Evolutionary conservation across 306 rosid species (phyloP).

Genomic region (Parietaria judaica): DNA sequence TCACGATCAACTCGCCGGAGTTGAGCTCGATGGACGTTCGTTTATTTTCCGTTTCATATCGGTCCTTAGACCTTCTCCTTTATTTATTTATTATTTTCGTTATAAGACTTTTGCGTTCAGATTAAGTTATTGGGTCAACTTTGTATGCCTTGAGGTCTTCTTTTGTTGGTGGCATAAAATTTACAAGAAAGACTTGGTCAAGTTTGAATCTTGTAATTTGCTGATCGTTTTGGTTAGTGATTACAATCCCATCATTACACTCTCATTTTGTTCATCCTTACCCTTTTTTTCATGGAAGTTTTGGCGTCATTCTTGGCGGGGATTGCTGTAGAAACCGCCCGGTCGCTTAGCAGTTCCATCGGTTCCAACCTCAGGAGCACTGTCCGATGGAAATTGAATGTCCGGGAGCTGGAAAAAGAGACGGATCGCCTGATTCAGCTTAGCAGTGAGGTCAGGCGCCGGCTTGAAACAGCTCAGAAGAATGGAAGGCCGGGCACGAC

Average conservation of each 20-base stretch:
- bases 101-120: too few relatives aligned
- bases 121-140: too few relatives aligned
- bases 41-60: too few relatives aligned
- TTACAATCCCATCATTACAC: not conserved
- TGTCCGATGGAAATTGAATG: not conserved
- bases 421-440: not conserved
- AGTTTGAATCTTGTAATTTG: not conserved
- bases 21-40: too few relatives aligned
- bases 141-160: too few relatives aligned
- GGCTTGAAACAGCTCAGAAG: not conserved
- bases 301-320: not conserved
- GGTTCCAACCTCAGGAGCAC: not conserved
- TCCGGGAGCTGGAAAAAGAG: not conserved
- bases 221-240: not conserved
- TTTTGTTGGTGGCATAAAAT: too few relatives aligned
- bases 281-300: constrained; percentile 5
- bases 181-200: too few relatives aligned
- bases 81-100: too few relatives aligned
- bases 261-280: not conserved
- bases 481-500: not conserved
- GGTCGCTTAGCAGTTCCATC: not conserved
- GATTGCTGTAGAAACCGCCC: not conserved
- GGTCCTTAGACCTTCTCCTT: too few relatives aligned
- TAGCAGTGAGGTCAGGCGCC: not conserved
- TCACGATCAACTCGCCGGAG: too few relatives aligned